Conservation (phyloP, 148 eudicot species). For the Gaultheria prostrata region DNA sequence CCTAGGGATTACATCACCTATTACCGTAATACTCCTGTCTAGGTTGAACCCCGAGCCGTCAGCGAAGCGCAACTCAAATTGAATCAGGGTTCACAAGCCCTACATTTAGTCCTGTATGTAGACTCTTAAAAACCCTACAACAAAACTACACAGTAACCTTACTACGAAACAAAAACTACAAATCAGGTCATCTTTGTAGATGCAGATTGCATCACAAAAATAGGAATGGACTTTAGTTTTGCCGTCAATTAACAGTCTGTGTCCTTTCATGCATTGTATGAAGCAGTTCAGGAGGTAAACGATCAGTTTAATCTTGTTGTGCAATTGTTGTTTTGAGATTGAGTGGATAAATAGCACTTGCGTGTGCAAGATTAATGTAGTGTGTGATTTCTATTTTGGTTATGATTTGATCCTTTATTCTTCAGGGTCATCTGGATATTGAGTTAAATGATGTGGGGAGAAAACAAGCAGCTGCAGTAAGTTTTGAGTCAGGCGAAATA, state of each 20-base stretch:
- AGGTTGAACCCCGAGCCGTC: too few species aligned
- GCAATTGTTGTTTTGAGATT: background rate
- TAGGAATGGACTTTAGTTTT: background rate
- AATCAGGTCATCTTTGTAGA: too few species aligned
- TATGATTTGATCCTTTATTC: background rate
- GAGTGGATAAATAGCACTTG: background rate
- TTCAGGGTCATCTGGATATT: constrained; percentile 85
- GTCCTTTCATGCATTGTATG: background rate
- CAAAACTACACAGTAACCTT: too few species aligned
- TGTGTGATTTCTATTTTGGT: background rate
- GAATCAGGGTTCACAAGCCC: too few species aligned
- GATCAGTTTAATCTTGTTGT: background rate
- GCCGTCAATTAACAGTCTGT: background rate
- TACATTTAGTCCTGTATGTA: too few species aligned
- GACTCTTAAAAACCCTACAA: too few species aligned
- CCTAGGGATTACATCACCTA: too few species aligned
- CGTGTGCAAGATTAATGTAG: background rate
- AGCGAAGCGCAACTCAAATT: too few species aligned
- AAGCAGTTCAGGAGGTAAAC: background rate
- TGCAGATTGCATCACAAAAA: background rate
- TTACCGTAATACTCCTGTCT: too few species aligned
- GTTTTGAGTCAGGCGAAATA: constrained; percentile 20
- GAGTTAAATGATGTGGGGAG: constrained; percentile 76
- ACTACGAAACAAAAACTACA: too few species aligned
- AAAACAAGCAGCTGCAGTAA: constrained; percentile 77